Conservation (phyloP, 345 rosid genomes). For the Populus deltoides region DNA sequence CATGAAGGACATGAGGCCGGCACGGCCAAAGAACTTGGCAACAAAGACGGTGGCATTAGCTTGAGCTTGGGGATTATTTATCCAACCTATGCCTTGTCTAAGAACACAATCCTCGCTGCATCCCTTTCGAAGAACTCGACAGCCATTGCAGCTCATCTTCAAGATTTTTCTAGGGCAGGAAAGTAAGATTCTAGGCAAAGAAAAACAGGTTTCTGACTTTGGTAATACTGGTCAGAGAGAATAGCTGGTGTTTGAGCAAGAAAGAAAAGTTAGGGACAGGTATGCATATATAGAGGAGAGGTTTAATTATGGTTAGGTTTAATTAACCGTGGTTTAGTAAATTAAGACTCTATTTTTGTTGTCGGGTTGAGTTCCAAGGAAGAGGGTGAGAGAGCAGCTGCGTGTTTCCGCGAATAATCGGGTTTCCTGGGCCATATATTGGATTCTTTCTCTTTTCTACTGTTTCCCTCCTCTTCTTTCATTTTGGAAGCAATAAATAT, state of each 20-base stretch:
- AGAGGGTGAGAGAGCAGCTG: constrained; percentile 50
- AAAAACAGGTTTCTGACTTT: not conserved
- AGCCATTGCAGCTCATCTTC: constrained; percentile 84
- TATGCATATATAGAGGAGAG: not conserved
- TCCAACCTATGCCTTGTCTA: constrained; percentile 62
- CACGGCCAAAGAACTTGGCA: constrained; percentile 91
- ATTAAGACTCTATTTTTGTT: not conserved
- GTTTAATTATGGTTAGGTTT: not conserved
- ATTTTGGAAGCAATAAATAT: no score
- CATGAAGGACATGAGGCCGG: constrained; percentile 74
- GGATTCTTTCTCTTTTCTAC: not conserved
- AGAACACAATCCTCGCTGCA: constrained; percentile 77
- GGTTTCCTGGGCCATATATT: constrained; percentile 32
- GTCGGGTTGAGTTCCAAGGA: constrained; percentile 41
- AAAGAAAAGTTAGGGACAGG: not conserved
- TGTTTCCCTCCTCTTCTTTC: not conserved
- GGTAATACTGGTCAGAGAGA: not conserved
- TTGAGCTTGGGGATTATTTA: constrained; percentile 61
- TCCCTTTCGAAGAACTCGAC: constrained; percentile 80
- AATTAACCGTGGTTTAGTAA: constrained; percentile 13
- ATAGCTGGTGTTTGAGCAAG: not conserved
- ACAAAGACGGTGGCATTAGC: constrained; percentile 85
- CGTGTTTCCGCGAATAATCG: constrained; percentile 57
- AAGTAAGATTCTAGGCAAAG: not conserved
- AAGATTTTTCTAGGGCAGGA: not conserved